phyloP scores from a whole-genome alignment of 805 yeast species.

The Myxozyma lipomycoides region DNA sequence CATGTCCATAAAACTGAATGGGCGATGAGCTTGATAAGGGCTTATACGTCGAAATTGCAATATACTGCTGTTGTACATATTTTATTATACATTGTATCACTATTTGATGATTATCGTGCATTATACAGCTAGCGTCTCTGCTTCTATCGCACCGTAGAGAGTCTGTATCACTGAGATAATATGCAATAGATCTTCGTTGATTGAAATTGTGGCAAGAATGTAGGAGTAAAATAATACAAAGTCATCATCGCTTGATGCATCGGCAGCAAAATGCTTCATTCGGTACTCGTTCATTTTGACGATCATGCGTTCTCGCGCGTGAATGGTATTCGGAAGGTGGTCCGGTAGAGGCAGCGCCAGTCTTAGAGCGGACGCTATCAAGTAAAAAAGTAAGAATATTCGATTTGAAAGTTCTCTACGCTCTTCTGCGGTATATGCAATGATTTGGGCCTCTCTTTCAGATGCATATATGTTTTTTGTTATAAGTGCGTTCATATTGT shows the following conservation, averaged over 20 bases:
- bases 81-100: not conserved
- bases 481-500: conserved; percentile 62
- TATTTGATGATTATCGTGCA: too few species aligned
- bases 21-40: not conserved
- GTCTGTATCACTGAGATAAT: conserved; percentile 54
- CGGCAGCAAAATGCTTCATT: conserved; percentile 35
- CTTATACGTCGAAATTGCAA: not conserved
- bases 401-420: conserved; percentile 62
- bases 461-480: conserved; percentile 55
- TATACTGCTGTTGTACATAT: not conserved
- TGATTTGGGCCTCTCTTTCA: conserved; percentile 52
- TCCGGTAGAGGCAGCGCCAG: conserved; percentile 74
- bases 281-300: conserved; percentile 61
- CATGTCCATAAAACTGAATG: conserved; percentile 8
- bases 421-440: conserved; percentile 45
- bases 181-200: conserved; percentile 59
- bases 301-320: conserved; percentile 66
- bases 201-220: conserved; percentile 63
- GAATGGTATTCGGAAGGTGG: conserved; percentile 71
- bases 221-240: conserved; percentile 74
- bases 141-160: conserved; percentile 62
- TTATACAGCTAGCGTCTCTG: conserved; percentile 53
- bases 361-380: conserved; percentile 70
- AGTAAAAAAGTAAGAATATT: conserved; percentile 68
- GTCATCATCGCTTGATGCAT: conserved; percentile 56